These are phyloP conservation scores for Alternaria burnsii DNA, from an alignment of 2,329 filamentous ascomycete genomes.

Conservation along the genomic window DNA sequence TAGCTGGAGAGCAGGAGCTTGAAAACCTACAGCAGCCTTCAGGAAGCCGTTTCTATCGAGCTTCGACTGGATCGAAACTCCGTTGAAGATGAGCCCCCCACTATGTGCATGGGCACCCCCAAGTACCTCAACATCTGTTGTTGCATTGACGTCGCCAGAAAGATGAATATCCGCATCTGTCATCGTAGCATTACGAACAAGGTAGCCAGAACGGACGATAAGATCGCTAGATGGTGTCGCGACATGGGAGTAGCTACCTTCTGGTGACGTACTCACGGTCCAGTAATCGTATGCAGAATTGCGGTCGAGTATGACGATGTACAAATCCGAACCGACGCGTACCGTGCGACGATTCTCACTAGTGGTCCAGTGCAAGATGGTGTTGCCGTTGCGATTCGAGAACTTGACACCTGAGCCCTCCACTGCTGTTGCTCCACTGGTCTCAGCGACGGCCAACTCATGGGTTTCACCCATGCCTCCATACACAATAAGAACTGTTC, in stretches of 20 bases:
- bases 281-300: conserved; percentile 73
- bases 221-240: conserved; percentile 43
- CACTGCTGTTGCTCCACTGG: conserved; percentile 37
- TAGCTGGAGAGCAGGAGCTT: conserved; percentile 59
- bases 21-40: conserved; percentile 60
- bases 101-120: conserved; percentile 63
- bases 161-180: conserved; percentile 65
- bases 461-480: conserved; percentile 67
- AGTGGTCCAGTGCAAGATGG: conserved; percentile 63
- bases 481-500: conserved; percentile 69
- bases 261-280: conserved; percentile 56
- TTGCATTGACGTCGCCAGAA: conserved; percentile 74
- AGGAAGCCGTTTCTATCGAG: conserved; percentile 58
- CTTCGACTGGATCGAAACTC: conserved; percentile 50
- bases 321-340: conserved; percentile 57
- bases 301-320: conserved; percentile 66
- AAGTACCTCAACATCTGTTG: conserved; percentile 72
- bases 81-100: conserved; percentile 67
- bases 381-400: conserved; percentile 52
- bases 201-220: conserved; percentile 69
- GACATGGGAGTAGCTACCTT: conserved; percentile 26
- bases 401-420: conserved; percentile 52
- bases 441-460: conserved; percentile 62
- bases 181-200: conserved; percentile 66
- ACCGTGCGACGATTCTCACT: conserved; percentile 59